A percentile compares a stretch with the other conserved stretches of the same genome.
Evolutionary conservation across 176 grass and related monocot genomes (phyloP).

Genomic region (Zoysia pacifica): DNA sequence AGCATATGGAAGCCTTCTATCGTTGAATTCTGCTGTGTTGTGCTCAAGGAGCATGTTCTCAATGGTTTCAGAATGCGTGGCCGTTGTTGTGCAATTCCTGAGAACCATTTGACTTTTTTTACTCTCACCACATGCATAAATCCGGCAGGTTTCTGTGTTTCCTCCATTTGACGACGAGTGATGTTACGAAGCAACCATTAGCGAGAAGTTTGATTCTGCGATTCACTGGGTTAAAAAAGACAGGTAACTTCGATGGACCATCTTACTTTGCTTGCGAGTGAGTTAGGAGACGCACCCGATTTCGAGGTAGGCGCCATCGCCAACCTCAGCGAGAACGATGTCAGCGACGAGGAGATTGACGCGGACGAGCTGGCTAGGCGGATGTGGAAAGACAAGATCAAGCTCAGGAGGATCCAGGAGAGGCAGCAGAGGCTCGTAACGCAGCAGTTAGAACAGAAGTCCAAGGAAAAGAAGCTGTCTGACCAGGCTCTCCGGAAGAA

Average conservation of each 20-base stretch:
- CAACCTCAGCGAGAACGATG: conserved; percentile 79
- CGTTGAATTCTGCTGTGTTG: background rate
- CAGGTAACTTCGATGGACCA: conserved; percentile 48
- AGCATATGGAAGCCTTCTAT: background rate
- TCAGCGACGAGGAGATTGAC: conserved; percentile 96
- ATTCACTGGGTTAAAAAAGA: background rate
- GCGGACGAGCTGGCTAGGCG: conserved; percentile 63
- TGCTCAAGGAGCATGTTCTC: background rate
- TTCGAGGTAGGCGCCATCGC: conserved; percentile 63
- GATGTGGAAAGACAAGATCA: conserved; percentile 94
- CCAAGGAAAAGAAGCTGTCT: conserved; percentile 61
- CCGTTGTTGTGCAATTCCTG: background rate
- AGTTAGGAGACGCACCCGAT: conserved; percentile 60
- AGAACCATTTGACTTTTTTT: background rate
- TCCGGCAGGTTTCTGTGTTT: conserved; percentile 22
- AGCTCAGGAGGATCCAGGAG: conserved; percentile 85
- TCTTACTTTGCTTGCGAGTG: conserved; percentile 43
- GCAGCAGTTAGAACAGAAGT: conserved; percentile 40
- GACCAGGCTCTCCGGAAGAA: conserved; percentile 84
- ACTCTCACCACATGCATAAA: conserved; percentile 26
- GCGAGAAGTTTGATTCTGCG: background rate
- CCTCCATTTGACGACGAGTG: conserved; percentile 13
- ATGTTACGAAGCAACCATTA: background rate
- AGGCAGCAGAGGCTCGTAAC: conserved; percentile 51
- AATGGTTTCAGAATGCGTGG: background rate